Evolutionary conservation across 1,139 yeast species (phyloP).

Genomic region (Debaryomyces subglobosus): DNA sequence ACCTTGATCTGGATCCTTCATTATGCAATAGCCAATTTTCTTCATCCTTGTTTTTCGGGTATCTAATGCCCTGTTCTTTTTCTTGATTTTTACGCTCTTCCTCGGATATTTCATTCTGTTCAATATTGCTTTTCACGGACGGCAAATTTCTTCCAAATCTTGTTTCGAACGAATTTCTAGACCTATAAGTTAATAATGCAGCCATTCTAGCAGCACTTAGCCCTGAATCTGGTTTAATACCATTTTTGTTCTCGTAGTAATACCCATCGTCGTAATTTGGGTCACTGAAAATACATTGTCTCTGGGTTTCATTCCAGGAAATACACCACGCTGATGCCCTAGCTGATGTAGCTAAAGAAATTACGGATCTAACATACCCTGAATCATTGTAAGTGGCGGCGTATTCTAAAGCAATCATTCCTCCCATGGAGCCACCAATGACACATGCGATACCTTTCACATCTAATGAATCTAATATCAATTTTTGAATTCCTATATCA

Average conservation of each 20-base stretch:
- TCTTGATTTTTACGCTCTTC: conserved; percentile 11
- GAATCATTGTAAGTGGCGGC: conserved; percentile 67
- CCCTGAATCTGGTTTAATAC: conserved; percentile 74
- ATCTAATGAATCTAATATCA: conserved; percentile 74
- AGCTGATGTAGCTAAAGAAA: conserved; percentile 93
- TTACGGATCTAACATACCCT: conserved; percentile 67
- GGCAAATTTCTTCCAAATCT: conserved; percentile 86
- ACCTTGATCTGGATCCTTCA: conserved; percentile 38
- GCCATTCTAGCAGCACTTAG: conserved; percentile 97
- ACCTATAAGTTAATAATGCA: conserved; percentile 88
- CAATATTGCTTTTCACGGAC: conserved; percentile 11
- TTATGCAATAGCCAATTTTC: conserved; percentile 50
- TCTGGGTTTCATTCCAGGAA: conserved; percentile 97
- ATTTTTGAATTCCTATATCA: conserved; percentile 79
- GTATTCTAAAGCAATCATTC: conserved; percentile 95
- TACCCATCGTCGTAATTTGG: conserved; percentile 93
- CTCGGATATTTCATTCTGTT: conserved; percentile 14
- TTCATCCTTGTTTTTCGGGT: conserved; percentile 47
- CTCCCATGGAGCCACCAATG: conserved; percentile 99
- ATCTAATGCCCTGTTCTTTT: conserved; percentile 26
- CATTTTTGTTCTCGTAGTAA: conserved; percentile 62
- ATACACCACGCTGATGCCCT: conserved; percentile 98
- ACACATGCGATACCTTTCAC: conserved; percentile 79
- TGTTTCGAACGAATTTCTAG: conserved; percentile 87
- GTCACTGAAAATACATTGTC: conserved; percentile 93